Conservation (phyloP, 2,329 filamentous ascomycete species). For the Penicillium corylophilum region DNA sequence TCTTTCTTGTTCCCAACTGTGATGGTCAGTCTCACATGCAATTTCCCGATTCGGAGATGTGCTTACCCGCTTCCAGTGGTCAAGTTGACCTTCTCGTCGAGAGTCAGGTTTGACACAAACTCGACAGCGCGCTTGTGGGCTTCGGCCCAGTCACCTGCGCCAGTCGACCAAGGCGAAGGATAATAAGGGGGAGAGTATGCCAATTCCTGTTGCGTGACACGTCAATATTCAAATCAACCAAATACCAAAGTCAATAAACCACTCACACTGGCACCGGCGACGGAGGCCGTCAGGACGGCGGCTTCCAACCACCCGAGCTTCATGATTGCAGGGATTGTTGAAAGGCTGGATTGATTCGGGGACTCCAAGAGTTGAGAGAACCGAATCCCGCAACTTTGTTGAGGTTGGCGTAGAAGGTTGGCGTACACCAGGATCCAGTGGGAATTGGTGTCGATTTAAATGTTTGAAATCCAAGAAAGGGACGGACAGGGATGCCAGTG, state of each 20-base stretch:
- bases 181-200: slow-evolving; percentile 66
- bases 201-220: slow-evolving; percentile 23
- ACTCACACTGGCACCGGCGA: slow-evolving; percentile 35
- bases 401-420: background rate
- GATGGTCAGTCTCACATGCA: background rate
- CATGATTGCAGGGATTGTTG: slow-evolving; percentile 28
- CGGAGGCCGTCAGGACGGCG: slow-evolving; percentile 31
- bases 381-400: background rate
- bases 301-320: slow-evolving; percentile 37
- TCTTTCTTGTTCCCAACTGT: slow-evolving; percentile 64
- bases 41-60: background rate
- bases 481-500: background rate
- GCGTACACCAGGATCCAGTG: background rate
- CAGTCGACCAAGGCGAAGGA: slow-evolving; percentile 83
- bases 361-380: slow-evolving; percentile 1
- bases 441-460: slow-evolving; percentile 1
- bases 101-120: slow-evolving; percentile 79
- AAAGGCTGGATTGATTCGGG: background rate
- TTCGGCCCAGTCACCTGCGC: slow-evolving; percentile 69
- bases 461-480: background rate
- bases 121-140: slow-evolving; percentile 73
- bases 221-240: slow-evolving; percentile 2
- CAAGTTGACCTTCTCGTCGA: slow-evolving; percentile 89
- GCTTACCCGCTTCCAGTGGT: slow-evolving; percentile 83
- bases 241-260: background rate